A percentile compares a stretch with the other conserved stretches of the same genome.
Conservation (phyloP, 192 early-diverging fungal genomes). For the Funneliformis mosseae region DNA sequence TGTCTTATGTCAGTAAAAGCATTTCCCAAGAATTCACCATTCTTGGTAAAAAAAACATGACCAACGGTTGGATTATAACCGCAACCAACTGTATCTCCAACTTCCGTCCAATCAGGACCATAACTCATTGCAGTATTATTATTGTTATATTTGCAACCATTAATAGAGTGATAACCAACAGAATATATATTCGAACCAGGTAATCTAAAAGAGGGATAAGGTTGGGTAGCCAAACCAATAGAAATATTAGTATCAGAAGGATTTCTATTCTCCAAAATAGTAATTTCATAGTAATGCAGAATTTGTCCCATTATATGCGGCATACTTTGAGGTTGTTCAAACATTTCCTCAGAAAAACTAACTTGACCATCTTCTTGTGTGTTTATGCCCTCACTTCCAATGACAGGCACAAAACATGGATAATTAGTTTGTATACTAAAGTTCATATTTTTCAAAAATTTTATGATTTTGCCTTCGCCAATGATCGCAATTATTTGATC, state of each 20-base stretch:
- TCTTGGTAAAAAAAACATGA: constrained; percentile 46
- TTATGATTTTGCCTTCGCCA: neutral
- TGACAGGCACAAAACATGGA: constrained; percentile 14
- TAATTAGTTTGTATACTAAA: constrained; percentile 20
- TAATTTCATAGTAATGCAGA: constrained; percentile 51
- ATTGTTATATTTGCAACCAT: constrained; percentile 49
- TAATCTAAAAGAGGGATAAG: constrained; percentile 48
- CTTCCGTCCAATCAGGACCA: constrained; percentile 31
- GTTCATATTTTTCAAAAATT: constrained; percentile 1
- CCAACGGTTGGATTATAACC: constrained; percentile 39
- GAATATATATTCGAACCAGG: constrained; percentile 56
- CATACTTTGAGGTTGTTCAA: neutral
- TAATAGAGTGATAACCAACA: constrained; percentile 52
- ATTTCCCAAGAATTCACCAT: constrained; percentile 36
- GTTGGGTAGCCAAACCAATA: constrained; percentile 44
- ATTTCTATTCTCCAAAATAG: neutral
- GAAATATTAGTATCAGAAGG: constrained; percentile 32
- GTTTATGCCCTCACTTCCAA: neutral
- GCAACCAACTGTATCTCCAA: constrained; percentile 43
- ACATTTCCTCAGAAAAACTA: neutral
- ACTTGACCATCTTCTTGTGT: neutral
- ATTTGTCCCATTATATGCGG: neutral
- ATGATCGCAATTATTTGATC: neutral
- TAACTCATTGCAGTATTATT: constrained; percentile 36
- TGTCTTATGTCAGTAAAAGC: constrained; percentile 37